Evolutionary conservation across 1,284 basidiomycete genomes (phyloP).

Genomic region (Crocinoboletus sp.): DNA sequence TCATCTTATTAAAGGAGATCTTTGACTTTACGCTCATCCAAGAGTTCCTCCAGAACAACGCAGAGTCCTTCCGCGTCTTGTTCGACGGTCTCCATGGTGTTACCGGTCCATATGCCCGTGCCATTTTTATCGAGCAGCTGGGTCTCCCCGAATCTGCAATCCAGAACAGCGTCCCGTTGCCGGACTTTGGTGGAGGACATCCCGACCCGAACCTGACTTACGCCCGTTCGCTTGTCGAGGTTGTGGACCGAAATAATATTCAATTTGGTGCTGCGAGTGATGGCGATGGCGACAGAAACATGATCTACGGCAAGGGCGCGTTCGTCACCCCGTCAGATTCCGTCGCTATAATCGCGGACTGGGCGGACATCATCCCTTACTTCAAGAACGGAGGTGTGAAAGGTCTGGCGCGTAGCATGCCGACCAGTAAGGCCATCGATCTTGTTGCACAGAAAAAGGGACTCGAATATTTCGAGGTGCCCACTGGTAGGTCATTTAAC

Average conservation of each 20-base stretch:
- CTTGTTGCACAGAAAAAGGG: constrained; percentile 93
- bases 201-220: constrained; percentile 99
- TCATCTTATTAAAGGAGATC: constrained; percentile 80
- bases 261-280: constrained; percentile 96
- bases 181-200: constrained; percentile 97
- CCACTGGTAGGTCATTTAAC: constrained; percentile 61
- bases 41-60: constrained; percentile 74
- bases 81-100: constrained; percentile 98
- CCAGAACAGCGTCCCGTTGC: constrained; percentile 89
- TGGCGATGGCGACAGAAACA: constrained; percentile 98
- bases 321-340: constrained; percentile 98
- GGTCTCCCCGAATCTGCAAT: constrained; percentile 78
- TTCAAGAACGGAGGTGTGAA: constrained; percentile 92
- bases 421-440: constrained; percentile 96
- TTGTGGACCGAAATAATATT: constrained; percentile 84
- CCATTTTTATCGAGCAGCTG: constrained; percentile 84
- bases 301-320: constrained; percentile 98
- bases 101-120: constrained; percentile 93
- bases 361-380: constrained; percentile 95
- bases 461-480: constrained; percentile 94
- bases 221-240: constrained; percentile 91
- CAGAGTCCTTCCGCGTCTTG: constrained; percentile 76
- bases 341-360: constrained; percentile 98
- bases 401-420: constrained; percentile 96
- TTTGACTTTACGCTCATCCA: constrained; percentile 96